Percentiles rank a stretch among this genome's conserved stretches.
Evolutionary conservation across 345 rosid genomes (phyloP).

Genomic region (Geranium brycei): DNA sequence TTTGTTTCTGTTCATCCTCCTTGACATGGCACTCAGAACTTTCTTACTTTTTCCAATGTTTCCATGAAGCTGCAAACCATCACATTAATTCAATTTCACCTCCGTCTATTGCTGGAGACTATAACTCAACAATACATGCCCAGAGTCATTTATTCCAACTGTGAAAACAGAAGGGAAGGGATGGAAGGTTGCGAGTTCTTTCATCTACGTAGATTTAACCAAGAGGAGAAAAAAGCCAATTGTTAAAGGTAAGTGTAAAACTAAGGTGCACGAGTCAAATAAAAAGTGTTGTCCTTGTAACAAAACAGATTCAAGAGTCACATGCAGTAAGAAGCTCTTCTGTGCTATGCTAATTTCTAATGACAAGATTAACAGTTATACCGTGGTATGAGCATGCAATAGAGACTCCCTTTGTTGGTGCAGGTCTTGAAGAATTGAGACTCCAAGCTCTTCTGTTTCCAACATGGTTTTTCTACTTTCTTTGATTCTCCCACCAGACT

Average conservation of each 20-base stretch:
- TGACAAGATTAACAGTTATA: conserved; percentile 8
- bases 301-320: too few species aligned
- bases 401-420: conserved; percentile 86
- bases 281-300: not conserved
- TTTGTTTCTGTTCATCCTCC: conserved; percentile 84
- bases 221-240: too few species aligned
- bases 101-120: too few species aligned
- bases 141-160: too few species aligned
- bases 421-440: conserved; percentile 88
- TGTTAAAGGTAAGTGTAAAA: not conserved
- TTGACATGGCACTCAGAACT: conserved; percentile 55
- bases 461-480: conserved; percentile 88
- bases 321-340: too few species aligned
- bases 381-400: conserved; percentile 59
- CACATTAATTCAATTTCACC: not conserved
- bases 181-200: too few species aligned
- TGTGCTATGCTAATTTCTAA: not conserved
- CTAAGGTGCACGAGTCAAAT: not conserved
- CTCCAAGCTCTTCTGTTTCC: conserved; percentile 97
- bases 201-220: too few species aligned
- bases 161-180: too few species aligned
- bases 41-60: conserved; percentile 80
- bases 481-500: conserved; percentile 56
- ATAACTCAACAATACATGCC: too few species aligned
- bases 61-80: conserved; percentile 56